Evolutionary conservation across 768 basidiomycete genomes (phyloP).

Genomic region (Rhodotorula toruloides): DNA sequence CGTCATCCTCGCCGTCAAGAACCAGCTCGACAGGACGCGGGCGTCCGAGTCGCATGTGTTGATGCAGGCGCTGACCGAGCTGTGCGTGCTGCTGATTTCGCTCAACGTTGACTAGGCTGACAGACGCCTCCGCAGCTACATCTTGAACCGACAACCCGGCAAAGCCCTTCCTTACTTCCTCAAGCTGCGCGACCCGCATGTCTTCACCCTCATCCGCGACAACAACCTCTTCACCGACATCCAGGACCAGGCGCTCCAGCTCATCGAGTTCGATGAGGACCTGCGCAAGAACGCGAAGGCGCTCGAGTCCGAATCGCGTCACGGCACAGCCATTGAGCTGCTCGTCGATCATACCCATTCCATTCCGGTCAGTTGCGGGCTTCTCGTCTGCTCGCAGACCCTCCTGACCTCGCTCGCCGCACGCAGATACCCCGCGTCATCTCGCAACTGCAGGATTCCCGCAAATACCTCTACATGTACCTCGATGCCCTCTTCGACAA

Average conservation of each 20-base stretch:
- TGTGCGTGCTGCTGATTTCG: conserved; percentile 53
- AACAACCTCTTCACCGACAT: conserved; percentile 92
- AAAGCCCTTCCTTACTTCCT: conserved; percentile 90
- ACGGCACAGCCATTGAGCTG: conserved; percentile 75
- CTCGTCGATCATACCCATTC: conserved; percentile 93
- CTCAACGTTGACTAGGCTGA: not conserved
- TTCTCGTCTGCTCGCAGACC: not conserved
- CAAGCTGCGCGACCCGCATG: conserved; percentile 74
- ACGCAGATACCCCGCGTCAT: conserved; percentile 77
- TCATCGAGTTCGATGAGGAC: conserved; percentile 93
- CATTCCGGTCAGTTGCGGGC: conserved; percentile 65
- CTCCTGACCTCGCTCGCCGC: not conserved
- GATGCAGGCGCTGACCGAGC: conserved; percentile 91
- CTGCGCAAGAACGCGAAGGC: conserved; percentile 57
- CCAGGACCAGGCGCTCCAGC: conserved; percentile 81
- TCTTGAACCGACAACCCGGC: conserved; percentile 80
- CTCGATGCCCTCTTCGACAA: conserved; percentile 82
- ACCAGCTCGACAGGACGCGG: conserved; percentile 67
- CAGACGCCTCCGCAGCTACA: conserved; percentile 56
- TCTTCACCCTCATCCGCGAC: conserved; percentile 89
- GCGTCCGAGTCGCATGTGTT: conserved; percentile 57
- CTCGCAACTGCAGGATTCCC: conserved; percentile 68
- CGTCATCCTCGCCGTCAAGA: conserved; percentile 81
- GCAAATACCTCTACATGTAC: conserved; percentile 84
- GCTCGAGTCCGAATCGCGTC: conserved; percentile 35